Evolutionary conservation across 352 stramenopile genomes (phyloP).

Genomic region (Globisporangium abappressorium): DNA sequence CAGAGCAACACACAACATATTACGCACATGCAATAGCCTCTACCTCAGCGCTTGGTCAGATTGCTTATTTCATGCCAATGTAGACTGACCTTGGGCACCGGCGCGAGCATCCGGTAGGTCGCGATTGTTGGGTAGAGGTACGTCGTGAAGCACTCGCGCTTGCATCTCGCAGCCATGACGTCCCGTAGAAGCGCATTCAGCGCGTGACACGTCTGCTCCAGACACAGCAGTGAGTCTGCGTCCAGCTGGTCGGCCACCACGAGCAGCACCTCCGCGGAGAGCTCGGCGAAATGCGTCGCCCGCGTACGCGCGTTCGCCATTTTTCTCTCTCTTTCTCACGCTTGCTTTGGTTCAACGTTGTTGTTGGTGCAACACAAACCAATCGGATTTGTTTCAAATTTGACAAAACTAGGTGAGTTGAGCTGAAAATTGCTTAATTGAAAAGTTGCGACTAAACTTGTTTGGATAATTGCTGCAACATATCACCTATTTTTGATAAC

Average conservation of each 20-base stretch:
- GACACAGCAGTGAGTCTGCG: slow-evolving; percentile 35
- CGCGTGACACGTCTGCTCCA: slow-evolving; percentile 28
- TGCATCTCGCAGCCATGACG: slow-evolving; percentile 42
- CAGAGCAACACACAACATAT: background rate
- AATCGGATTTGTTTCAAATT: background rate
- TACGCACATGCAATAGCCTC: background rate
- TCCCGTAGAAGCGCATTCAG: slow-evolving; percentile 12
- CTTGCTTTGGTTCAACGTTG: background rate
- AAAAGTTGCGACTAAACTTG: background rate
- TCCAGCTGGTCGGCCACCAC: slow-evolving; percentile 30
- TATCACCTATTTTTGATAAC: background rate
- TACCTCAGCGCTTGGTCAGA: background rate
- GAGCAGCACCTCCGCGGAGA: slow-evolving; percentile 40
- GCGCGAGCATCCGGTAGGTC: slow-evolving; percentile 57
- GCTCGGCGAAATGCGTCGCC: slow-evolving; percentile 20
- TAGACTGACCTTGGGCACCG: slow-evolving; percentile 34
- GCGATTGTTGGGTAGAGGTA: slow-evolving; percentile 62
- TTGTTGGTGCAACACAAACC: background rate
- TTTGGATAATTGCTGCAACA: background rate
- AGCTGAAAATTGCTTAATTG: background rate
- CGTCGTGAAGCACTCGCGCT: slow-evolving; percentile 59
- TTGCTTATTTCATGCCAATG: no score
- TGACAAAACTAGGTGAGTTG: background rate
- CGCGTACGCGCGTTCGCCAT: background rate
- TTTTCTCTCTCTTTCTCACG: background rate